Base-by-base conservation (phyloP, 345 rosid genomes). In the Rhodomyrtus tomentosa region DNA sequence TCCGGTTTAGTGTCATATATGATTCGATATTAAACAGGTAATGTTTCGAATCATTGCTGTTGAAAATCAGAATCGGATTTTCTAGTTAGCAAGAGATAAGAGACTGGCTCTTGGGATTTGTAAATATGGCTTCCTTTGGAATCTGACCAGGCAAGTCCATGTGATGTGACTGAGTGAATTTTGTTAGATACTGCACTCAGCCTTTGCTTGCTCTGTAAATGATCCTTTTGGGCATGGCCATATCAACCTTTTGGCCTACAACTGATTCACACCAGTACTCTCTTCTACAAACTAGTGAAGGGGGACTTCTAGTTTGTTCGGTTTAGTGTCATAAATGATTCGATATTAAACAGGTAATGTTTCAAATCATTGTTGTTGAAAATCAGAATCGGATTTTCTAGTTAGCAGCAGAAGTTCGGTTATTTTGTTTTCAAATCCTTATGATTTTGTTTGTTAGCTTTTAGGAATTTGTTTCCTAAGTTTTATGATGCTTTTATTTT, bases 111-210 rank as follows among this genome's bases (percentile, higher is more conserved):
- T 1, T 36, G 79, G 84, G 62, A 27, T 84, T 54, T 90, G 87
- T 90, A 84, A 53, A 86, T 83, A 62, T 6, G 45, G 18, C 25
- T 74, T 81, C 20, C 20, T 54, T 51, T 79, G 48, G 59, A 55
- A 50, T 32, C n/a, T n/a, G 74, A 55, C 74, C 74, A 2, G 11
- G 83, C 27, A 53, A 81, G 42, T 40, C 32, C 45, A 24, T 36
- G 51, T 4, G 49, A 29, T 38, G 5, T 50, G 98, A 82, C 93
- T 68, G 79, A 68, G 79, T 93, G 95, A 91, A 90, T 93, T 93
- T 95, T 95, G 98, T 83, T 90, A 87, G 91, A 82, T 76, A 48
- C 55, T 81, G 89, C 96, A 90, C 94, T 93, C 94, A 55, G 95
- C 32, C 55, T 68, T 18, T 18, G 54, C 55, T 51, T 81, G 83